phyloP scores from a whole-genome alignment of 139 green algal genomes.

The Pedinophyceae sp. region DNA sequence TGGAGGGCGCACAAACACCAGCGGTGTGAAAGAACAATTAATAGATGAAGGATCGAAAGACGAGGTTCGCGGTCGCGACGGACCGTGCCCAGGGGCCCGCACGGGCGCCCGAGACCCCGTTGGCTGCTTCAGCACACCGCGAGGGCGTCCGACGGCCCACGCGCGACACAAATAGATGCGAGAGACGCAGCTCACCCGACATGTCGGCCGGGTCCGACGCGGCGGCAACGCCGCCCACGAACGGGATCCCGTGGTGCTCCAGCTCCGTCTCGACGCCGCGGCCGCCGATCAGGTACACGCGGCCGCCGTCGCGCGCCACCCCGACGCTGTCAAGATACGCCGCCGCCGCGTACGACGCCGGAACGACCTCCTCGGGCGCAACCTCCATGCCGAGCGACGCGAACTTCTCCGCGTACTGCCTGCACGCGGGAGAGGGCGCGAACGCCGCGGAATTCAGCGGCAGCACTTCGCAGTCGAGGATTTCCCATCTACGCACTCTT shows the following conservation, averaged over 20 bases:
- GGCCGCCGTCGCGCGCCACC: slow-evolving; percentile 17
- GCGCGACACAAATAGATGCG: too few species aligned
- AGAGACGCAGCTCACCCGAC: too few species aligned
- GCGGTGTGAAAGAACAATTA: not conserved
- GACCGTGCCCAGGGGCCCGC: not conserved
- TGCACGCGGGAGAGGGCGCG: not conserved
- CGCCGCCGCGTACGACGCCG: slow-evolving; percentile 37
- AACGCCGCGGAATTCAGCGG: not conserved
- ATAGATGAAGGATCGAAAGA: slow-evolving; percentile 3
- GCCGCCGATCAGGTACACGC: slow-evolving; percentile 28
- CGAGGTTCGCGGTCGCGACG: not conserved
- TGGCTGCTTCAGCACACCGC: slow-evolving; percentile 10
- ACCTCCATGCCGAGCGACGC: slow-evolving; percentile 28
- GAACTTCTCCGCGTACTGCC: slow-evolving; percentile 31
- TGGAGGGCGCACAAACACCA: not conserved
- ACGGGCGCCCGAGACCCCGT: not conserved
- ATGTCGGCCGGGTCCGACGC: slow-evolving; percentile 8
- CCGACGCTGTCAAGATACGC: slow-evolving; percentile 34
- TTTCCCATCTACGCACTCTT: not conserved
- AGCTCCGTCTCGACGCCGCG: slow-evolving; percentile 27
- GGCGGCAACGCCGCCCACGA: slow-evolving; percentile 12
- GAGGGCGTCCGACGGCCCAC: slow-evolving; percentile 18
- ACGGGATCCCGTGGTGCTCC: slow-evolving; percentile 9
- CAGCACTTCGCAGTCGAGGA: not conserved
- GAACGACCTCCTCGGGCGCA: slow-evolving; percentile 29